Conservation (phyloP, 805 yeast species). For the Lachancea nothofagi region DNA sequence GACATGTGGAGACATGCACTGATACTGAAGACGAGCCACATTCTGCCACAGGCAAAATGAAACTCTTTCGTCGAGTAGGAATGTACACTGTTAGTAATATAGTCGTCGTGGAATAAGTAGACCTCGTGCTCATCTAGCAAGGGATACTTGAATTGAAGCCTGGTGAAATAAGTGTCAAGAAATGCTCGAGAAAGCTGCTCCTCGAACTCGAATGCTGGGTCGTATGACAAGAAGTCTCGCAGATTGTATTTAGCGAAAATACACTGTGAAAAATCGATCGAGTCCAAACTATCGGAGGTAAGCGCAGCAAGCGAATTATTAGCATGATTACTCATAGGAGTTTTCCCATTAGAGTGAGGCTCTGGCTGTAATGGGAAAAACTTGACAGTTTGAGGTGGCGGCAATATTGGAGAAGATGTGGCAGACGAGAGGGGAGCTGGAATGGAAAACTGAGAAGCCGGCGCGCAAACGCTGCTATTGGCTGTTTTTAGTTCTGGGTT, state of each 20-base stretch:
- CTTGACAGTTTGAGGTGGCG: conserved; percentile 8
- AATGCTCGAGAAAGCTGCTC: conserved; percentile 45
- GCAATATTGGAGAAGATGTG: conserved; percentile 9
- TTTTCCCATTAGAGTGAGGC: neutral
- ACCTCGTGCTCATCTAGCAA: conserved; percentile 48
- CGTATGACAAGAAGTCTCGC: conserved; percentile 40
- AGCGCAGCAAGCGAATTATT: conserved; percentile 16
- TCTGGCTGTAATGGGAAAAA: conserved; percentile 10
- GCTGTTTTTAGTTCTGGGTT: neutral
- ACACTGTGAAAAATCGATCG: conserved; percentile 37
- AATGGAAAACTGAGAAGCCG: neutral
- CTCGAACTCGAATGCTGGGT: conserved; percentile 50
- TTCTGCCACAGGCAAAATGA: conserved; percentile 49
- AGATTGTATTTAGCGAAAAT: conserved; percentile 44
- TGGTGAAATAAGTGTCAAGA: conserved; percentile 49
- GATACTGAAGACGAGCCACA: conserved; percentile 51
- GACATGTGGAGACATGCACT: conserved; percentile 49
- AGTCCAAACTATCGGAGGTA: conserved; percentile 32
- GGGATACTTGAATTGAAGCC: conserved; percentile 54
- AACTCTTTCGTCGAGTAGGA: conserved; percentile 34
- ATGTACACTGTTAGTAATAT: conserved; percentile 39
- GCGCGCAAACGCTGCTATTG: neutral
- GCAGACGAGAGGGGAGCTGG: conserved; percentile 1
- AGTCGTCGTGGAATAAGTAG: conserved; percentile 45
- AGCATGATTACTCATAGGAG: conserved; percentile 3